phyloP scores from a whole-genome alignment of 2,329 filamentous ascomycete genomes.

The Claviceps spartinae region DNA sequence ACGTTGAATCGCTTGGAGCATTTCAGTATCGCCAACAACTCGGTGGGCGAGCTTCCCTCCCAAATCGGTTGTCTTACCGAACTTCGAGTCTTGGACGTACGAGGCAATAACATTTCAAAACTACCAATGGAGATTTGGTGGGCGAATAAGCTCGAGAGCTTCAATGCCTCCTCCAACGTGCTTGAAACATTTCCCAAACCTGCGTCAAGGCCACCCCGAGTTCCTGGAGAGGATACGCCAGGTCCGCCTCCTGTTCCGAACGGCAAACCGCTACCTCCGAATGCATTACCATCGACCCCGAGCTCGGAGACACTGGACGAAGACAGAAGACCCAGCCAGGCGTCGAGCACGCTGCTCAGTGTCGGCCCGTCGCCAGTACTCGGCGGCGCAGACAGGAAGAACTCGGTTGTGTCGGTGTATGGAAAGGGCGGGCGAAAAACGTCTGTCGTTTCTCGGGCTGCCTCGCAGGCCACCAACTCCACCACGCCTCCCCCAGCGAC shows the following conservation, averaged over 20 bases:
- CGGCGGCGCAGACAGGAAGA: slow-evolving; percentile 53
- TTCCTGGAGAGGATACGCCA: slow-evolving; percentile 35
- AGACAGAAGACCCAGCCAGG: slow-evolving; percentile 67
- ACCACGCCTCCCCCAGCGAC: slow-evolving; percentile 36
- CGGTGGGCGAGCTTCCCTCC: slow-evolving; percentile 66
- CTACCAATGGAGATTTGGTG: slow-evolving; percentile 94
- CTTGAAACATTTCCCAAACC: slow-evolving; percentile 84
- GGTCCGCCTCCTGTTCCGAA: slow-evolving; percentile 22
- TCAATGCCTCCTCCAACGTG: slow-evolving; percentile 93
- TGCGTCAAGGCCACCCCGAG: slow-evolving; percentile 52
- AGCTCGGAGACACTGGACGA: slow-evolving; percentile 68
- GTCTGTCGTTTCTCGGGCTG: slow-evolving; percentile 60
- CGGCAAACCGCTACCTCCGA: slow-evolving; percentile 26
- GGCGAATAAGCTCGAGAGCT: slow-evolving; percentile 74
- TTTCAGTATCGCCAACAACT: slow-evolving; percentile 88
- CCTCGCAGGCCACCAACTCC: slow-evolving; percentile 31
- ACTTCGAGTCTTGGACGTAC: slow-evolving; percentile 71
- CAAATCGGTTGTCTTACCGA: slow-evolving; percentile 83
- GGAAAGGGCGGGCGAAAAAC: slow-evolving; percentile 72
- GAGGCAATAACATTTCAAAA: slow-evolving; percentile 84
- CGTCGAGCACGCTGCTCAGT: slow-evolving; percentile 62
- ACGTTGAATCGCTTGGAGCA: slow-evolving; percentile 73
- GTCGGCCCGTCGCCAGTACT: slow-evolving; percentile 59
- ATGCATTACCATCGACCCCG: slow-evolving; percentile 43
- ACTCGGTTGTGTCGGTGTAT: slow-evolving; percentile 70